Percentiles rank a stretch among this genome's conserved stretches.
These are phyloP conservation scores for Ophiocordyceps camponoti-saundersi DNA, from an alignment of 2,329 filamentous ascomycete species.

Conservation along the genomic window DNA sequence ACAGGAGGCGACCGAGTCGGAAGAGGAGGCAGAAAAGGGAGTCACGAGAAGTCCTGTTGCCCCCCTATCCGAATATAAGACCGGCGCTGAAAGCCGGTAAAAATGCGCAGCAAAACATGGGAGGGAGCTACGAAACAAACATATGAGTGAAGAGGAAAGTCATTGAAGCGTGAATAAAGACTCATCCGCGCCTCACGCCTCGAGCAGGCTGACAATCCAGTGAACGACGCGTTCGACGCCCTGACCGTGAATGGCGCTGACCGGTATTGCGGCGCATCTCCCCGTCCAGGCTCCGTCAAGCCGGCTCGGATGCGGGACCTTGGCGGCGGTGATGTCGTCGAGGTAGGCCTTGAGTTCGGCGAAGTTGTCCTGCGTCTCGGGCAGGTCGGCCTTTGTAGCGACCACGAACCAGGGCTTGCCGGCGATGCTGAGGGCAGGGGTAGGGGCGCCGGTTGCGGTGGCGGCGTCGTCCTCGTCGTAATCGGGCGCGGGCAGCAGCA, in stretches of 20 bases:
- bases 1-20: neutral
- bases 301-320: constrained; percentile 55
- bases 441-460: constrained; percentile 1
- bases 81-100: too few species aligned
- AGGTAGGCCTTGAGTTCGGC: constrained; percentile 53
- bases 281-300: constrained; percentile 38
- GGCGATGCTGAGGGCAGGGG: constrained; percentile 53
- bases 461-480: neutral
- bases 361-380: constrained; percentile 66
- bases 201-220: constrained; percentile 52
- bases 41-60: neutral
- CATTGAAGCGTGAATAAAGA: neutral
- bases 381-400: constrained; percentile 79
- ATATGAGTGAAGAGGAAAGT: neutral
- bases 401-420: constrained; percentile 94
- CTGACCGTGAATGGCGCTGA: constrained; percentile 78
- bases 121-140: too few species aligned
- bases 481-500: neutral
- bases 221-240: constrained; percentile 62
- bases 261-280: constrained; percentile 57
- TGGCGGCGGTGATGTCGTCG: constrained; percentile 41
- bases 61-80: too few species aligned
- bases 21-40: neutral
- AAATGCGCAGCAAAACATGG: too few species aligned
- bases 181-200: constrained; percentile 17